Evolutionary conservation across 2,329 filamentous ascomycete species (phyloP).

Genomic region (Verticillium klebahnii): DNA sequence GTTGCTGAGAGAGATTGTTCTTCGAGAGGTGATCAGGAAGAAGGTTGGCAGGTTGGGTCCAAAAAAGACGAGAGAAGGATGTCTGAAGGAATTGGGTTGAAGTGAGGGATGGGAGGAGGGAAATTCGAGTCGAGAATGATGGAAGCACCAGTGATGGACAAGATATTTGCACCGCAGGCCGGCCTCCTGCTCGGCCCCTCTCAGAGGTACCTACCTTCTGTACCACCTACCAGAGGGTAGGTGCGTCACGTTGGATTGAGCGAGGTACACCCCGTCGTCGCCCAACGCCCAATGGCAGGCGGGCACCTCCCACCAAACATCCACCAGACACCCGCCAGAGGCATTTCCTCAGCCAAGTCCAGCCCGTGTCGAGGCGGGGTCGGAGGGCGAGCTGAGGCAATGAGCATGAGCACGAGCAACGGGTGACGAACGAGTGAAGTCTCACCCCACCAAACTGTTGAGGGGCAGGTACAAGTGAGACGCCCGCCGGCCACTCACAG

Average conservation of each 20-base stretch:
- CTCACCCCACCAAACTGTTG: background rate
- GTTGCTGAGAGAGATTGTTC: background rate
- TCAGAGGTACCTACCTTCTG: too few relatives aligned
- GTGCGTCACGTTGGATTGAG: background rate
- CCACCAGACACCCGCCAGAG: background rate
- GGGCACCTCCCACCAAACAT: background rate
- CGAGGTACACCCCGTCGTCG: background rate
- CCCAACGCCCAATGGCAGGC: background rate
- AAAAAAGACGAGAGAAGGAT: too few relatives aligned
- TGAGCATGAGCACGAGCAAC: background rate
- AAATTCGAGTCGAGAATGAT: background rate
- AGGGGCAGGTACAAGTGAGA: constrained; percentile 1
- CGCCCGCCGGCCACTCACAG: background rate
- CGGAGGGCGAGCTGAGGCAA: background rate
- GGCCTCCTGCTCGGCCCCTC: background rate
- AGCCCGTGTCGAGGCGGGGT: background rate
- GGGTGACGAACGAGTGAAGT: background rate
- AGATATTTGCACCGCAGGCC: background rate
- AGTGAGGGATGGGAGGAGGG: background rate
- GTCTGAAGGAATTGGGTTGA: background rate
- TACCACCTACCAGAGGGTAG: background rate
- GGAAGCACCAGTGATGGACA: background rate
- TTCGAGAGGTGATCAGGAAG: background rate
- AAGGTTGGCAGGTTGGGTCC: background rate
- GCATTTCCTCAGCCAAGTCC: background rate